Evolutionary conservation across 129 eudicot genomes (phyloP), one percentile per base, ranked within the genome.

Genomic region (Flaveria bidentis): DNA sequence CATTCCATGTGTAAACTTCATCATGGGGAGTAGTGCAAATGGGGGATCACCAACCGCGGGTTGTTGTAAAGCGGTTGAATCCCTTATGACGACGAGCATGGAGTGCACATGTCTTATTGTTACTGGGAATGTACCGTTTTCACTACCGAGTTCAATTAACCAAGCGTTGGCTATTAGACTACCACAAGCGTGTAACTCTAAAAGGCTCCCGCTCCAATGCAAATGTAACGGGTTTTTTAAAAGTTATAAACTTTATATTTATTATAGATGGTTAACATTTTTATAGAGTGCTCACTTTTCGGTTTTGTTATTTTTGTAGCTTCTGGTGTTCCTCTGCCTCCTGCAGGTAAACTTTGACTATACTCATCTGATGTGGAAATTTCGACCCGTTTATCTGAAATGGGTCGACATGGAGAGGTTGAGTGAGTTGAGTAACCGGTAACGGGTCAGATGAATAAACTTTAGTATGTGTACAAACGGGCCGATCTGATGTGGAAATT

Each of bases 41-140:
- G 97, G 96, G 7, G 61, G 81, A 56, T 85, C 96, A 5, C 91
- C 98, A 20, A 80, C 87, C 5, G 55, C 74, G 15, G 78, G 75
- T 44, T 93, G 98, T 79, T 93, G 98, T 74, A 20, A 77, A 22
- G 80, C 88, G 0, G 74, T 93, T 4, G 82, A 63, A 63, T 81
- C 96, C 12, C 75, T 90, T 14, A 74, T 75, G 86, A 28, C 57
- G 7, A 72, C 69, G 1, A 81, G 90, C 81, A 77, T 89, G 78
- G 87, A 86, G 45, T 93, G 98, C 60, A 52, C 81, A n/a, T 93
- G 98, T 71, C 92, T 93, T 42, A 81, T 93, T 1, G 67, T 93
- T 11, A 93, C 96, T 0, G 98, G 96, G 17, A 86, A 83, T 51
- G 93, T 93, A 18, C 96, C 97, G 2, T 30, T 93, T 44, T 72